Evolutionary conservation across 306 rosid species (phyloP), one percentile per base, ranked within the genome.

Genomic region (Cajanus cajan): DNA sequence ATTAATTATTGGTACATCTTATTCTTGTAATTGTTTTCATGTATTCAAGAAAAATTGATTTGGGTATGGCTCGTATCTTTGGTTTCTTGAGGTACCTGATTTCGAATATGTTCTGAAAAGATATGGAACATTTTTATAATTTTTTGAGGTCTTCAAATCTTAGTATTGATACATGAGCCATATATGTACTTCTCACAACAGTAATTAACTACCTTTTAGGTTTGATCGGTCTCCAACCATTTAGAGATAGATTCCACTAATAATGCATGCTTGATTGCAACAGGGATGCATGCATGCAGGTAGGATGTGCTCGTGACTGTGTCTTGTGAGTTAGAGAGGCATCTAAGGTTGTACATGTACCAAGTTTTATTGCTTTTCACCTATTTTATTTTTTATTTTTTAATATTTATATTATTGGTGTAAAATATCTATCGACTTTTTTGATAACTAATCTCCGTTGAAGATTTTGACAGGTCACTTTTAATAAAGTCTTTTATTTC

Each of bases 181-280:
- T 28, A 5, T 5, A 62, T 19, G 50, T 11, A 39, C 28, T 65
- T 19, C 73, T 22, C 11, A 67, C 4, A 41, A 22, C 0, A 21
- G 2, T 41, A 41, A 40, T 9, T 5, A 44, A 7, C 47, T 18
- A 5, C 16, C 71, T 18, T 59, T 44, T 9, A 16, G 79, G 22
- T 37, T 11, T 54, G 25, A 15, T 37, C 8, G 14, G 55, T 55
- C 51, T 73, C n/a, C 64, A 74, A 44, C 11, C 51, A 28, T 55
- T 44, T 57, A 33, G 10, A 11, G 22, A 16, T 25, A 50, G 47
- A 74, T 57, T 77, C 72, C 10, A 5, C 11, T n/a, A 65, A 65
- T 51, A 63, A 78, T 77, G 59, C 48, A 64, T 31, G 59, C 12
- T 47, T 61, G 67, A 74, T 76, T 36, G 45, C 58, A 76, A 59